phyloP scores from a whole-genome alignment of 352 stramenopile genomes.

The Phytophthora parvispora region DNA sequence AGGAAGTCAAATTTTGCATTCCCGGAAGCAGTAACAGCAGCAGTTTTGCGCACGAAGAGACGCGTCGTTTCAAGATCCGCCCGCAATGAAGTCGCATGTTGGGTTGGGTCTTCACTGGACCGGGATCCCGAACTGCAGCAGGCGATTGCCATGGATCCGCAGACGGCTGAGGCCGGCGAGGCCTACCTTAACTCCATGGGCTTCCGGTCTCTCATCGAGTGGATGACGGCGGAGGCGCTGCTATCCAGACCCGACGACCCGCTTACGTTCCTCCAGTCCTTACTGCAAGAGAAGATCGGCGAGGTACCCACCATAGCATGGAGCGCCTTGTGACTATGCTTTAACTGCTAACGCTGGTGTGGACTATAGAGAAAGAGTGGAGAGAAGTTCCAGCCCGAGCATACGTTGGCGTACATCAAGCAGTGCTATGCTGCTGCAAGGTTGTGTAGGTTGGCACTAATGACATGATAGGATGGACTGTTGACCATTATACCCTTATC shows the following conservation, averaged over 20 bases:
- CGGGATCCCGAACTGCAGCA: not conserved
- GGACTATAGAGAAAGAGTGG: conserved; percentile 38
- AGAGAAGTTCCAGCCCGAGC: conserved; percentile 85
- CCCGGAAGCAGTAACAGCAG: not conserved
- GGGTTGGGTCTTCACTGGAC: not conserved
- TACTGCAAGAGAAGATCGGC: conserved; percentile 87
- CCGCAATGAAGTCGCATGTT: not conserved
- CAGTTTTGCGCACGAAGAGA: conserved; percentile 33
- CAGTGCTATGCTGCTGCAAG: conserved; percentile 90
- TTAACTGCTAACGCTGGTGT: not conserved
- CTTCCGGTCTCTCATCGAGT: conserved; percentile 94
- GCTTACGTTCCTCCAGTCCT: conserved; percentile 80
- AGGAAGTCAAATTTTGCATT: not conserved
- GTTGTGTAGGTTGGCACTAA: too few relatives aligned
- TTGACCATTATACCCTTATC: not conserved
- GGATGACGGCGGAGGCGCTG: conserved; percentile 90
- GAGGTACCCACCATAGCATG: conserved; percentile 47
- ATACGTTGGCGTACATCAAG: conserved; percentile 88
- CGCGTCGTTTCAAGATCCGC: conserved; percentile 31
- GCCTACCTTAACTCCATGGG: conserved; percentile 91
- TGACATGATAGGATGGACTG: not conserved
- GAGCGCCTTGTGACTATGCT: not conserved
- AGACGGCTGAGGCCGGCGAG: conserved; percentile 84
- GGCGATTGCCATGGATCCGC: conserved; percentile 58
- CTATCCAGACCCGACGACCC: conserved; percentile 89